Base-by-base conservation (phyloP, 768 basidiomycete species). In the Clitopilus passeckerianus region DNA sequence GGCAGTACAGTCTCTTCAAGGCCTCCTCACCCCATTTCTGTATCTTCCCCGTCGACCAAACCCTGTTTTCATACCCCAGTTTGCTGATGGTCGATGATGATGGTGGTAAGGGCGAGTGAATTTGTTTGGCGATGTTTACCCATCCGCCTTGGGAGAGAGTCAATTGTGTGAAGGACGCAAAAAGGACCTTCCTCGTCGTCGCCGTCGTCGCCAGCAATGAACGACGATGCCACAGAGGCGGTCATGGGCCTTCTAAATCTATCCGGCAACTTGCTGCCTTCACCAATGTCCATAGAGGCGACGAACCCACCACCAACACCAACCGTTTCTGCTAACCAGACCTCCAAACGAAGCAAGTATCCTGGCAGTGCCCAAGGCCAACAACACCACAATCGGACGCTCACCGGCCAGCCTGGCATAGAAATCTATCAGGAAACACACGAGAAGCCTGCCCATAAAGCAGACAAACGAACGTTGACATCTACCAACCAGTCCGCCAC, bases 201-300 rank as follows among this genome's bases (percentile, higher is more conserved):
- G 46, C 52, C 44, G 59, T 57, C 56, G 33, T 9, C 50, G 60
- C 24, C 60, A 53, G 33, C 41, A 43, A 66, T 66, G 64, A 66
- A 66, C 65, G 34, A 55, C 73, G 84, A 84, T 81, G 82, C 80
- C 65, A 76, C 78, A 66, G 83, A 85, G 71, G 83, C 83, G 58
- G 81, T 81, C 41, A 79, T 85, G 59, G 83, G 82, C 68, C 74
- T 85, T 24, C 77, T 85, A 60, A 77, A 79, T 66, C 79, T 84
- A 54, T 79, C 75, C 44, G 64, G 60, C 18, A 56, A 12, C 43
- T 62, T 15, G 57, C 60, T 12, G 58, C 63, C 2, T 59, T 63
- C 18, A 61, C 60, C 54, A 60, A 63, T 15, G 55, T 53, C 30
- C 41, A 57, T 60, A 60, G 50, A 44, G 35, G 37, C 61, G 20